These are phyloP conservation scores for Mortierella polycephala DNA, from an alignment of 371 early-diverging fungal species.

Conservation along the genomic window DNA sequence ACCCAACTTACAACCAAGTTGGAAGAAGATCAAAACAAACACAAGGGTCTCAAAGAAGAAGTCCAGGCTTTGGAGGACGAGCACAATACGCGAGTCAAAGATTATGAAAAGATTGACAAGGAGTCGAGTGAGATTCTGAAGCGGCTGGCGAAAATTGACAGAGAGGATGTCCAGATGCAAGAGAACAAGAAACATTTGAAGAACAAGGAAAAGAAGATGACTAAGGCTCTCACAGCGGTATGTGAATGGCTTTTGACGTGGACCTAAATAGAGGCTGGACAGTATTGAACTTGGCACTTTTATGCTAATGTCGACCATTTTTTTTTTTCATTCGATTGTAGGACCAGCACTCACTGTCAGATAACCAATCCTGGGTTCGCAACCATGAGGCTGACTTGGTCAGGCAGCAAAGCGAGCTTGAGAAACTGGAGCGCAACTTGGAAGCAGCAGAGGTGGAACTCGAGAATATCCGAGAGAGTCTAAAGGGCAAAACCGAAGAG, in stretches of 20 bases:
- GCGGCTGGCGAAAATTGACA: conserved; percentile 79
- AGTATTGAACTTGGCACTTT: no score
- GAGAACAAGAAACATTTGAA: conserved; percentile 85
- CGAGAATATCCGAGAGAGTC: conserved; percentile 78
- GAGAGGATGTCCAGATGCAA: conserved; percentile 79
- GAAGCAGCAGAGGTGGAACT: conserved; percentile 75
- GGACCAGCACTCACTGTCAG: conserved; percentile 63
- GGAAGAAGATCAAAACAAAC: conserved; percentile 68
- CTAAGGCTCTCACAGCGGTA: conserved; percentile 70
- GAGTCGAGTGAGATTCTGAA: conserved; percentile 65
- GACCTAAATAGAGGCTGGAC: no score
- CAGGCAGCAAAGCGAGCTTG: conserved; percentile 65
- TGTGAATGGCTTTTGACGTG: neutral
- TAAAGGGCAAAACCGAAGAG: conserved; percentile 86
- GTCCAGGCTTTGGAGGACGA: conserved; percentile 65
- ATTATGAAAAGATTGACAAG: conserved; percentile 71
- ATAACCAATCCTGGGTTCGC: conserved; percentile 63
- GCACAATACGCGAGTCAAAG: conserved; percentile 65
- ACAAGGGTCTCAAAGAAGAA: conserved; percentile 66
- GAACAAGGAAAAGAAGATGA: conserved; percentile 76
- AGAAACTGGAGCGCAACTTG: conserved; percentile 70
- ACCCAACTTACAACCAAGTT: conserved; percentile 63
- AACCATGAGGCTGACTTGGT: conserved; percentile 67
- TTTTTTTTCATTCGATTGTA: conserved; percentile 15
- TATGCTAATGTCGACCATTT: neutral